These are phyloP conservation scores for Coniochaeta ligniaria DNA, from an alignment of 2,329 filamentous ascomycete genomes.

Conservation along the genomic window DNA sequence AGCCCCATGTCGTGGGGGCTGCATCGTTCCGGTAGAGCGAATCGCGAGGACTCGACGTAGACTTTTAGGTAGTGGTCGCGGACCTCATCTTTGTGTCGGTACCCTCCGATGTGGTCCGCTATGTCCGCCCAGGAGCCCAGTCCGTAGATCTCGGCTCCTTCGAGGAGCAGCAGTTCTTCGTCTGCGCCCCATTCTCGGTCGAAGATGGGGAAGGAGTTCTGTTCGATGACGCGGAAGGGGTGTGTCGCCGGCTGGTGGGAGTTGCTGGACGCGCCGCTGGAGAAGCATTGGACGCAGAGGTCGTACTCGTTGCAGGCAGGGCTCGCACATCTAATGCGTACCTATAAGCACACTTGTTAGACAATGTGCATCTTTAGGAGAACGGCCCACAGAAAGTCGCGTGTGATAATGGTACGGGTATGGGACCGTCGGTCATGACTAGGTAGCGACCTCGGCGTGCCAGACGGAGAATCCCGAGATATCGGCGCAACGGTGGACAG, in stretches of 20 bases:
- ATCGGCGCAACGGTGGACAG: conserved; percentile 4
- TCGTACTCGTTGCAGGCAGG: conserved; percentile 86
- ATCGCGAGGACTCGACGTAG: conserved; percentile 75
- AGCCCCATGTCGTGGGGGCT: conserved; percentile 75
- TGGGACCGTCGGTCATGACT: background rate
- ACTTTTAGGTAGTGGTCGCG: conserved; percentile 87
- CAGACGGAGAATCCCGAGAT: background rate
- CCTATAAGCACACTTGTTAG: conserved; percentile 40
- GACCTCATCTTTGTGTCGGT: conserved; percentile 89
- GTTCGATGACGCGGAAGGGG: conserved; percentile 89
- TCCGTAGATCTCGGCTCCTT: conserved; percentile 93
- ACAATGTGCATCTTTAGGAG: background rate
- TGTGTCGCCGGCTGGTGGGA: conserved; percentile 84
- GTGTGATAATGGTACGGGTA: background rate
- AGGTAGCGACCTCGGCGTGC: background rate
- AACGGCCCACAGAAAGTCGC: background rate
- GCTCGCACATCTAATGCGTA: conserved; percentile 89
- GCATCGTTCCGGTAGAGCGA: conserved; percentile 81
- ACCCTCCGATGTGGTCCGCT: conserved; percentile 95
- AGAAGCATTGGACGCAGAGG: conserved; percentile 91
- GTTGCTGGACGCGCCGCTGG: conserved; percentile 70
- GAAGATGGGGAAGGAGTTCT: conserved; percentile 97
- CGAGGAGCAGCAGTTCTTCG: conserved; percentile 86
- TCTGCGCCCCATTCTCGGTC: conserved; percentile 94
- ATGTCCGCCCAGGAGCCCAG: conserved; percentile 97